phyloP scores from a whole-genome alignment of 768 basidiomycete genomes.

The Pleurotus pulmonarius region DNA sequence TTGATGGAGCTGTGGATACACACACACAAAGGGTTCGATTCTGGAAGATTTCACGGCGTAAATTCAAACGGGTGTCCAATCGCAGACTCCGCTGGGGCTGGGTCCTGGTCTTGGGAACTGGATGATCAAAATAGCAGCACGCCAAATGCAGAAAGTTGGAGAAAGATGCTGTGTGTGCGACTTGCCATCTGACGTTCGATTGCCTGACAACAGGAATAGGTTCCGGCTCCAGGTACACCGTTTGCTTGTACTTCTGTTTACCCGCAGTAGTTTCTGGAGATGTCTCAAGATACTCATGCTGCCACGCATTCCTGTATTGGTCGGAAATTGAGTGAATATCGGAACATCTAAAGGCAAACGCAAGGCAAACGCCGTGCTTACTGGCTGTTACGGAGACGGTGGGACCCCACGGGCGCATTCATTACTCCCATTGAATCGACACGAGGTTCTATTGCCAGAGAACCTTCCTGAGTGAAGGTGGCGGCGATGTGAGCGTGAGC shows the following conservation, averaged over 20 bases:
- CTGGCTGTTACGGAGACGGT: neutral
- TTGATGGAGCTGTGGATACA: conserved; percentile 1
- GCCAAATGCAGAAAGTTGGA: neutral
- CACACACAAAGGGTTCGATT: no score
- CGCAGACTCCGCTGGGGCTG: no score
- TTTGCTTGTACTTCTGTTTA: neutral
- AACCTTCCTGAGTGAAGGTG: no score
- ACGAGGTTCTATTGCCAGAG: neutral
- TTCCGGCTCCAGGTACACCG: conserved; percentile 2
- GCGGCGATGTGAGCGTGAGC: no score
- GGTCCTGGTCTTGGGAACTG: neutral
- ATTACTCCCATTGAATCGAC: neutral
- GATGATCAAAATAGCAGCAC: neutral
- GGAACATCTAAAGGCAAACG: neutral
- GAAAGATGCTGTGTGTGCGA: neutral
- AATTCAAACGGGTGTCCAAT: no score
- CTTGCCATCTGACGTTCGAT: neutral
- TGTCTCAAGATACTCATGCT: neutral
- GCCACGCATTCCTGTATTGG: neutral
- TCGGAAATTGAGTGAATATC: neutral
- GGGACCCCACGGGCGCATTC: no score
- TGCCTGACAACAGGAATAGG: conserved; percentile 5
- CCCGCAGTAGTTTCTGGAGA: neutral
- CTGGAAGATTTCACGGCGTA: no score
- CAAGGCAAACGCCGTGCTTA: neutral